Evolutionary conservation across 306 rosid genomes (phyloP).

Genomic region (Prunus mira): DNA sequence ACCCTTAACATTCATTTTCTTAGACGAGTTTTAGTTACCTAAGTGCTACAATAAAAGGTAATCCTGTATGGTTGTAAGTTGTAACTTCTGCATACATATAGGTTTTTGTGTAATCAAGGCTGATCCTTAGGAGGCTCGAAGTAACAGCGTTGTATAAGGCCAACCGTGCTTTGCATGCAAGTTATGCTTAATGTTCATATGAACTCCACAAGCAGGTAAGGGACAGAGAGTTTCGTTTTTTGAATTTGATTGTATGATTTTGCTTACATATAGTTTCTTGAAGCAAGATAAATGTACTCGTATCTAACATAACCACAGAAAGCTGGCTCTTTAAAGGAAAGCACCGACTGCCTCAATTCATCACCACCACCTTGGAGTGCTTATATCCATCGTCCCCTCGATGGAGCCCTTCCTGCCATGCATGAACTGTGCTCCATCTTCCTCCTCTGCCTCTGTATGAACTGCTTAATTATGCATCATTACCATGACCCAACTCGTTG

Average conservation of each 20-base stretch:
- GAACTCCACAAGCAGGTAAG: background rate
- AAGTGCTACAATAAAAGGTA: no score
- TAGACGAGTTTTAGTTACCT: no score
- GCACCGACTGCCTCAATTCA: background rate
- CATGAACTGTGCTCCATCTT: constrained; percentile 1
- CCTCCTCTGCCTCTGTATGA: background rate
- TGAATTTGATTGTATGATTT: constrained; percentile 21
- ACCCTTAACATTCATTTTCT: no score
- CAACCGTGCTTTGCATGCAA: background rate
- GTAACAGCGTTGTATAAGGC: background rate
- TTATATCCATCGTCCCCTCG: background rate
- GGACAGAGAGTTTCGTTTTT: background rate
- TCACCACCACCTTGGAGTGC: constrained; percentile 2
- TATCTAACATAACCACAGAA: constrained; percentile 25
- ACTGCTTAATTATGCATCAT: constrained; percentile 26
- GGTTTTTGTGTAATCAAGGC: no score
- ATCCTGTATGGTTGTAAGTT: no score
- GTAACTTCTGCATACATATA: no score
- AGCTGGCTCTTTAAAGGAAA: constrained; percentile 27
- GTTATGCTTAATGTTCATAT: background rate
- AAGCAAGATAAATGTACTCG: constrained; percentile 23
- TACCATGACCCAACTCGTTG: background rate
- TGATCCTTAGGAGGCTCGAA: no score
- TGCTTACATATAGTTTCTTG: constrained; percentile 24
- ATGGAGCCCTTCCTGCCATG: background rate